Percentiles rank a stretch among this genome's conserved stretches.
Evolutionary conservation across 2,329 filamentous ascomycete genomes (phyloP).

Genomic region (Gnomoniopsis smithogilvyi): DNA sequence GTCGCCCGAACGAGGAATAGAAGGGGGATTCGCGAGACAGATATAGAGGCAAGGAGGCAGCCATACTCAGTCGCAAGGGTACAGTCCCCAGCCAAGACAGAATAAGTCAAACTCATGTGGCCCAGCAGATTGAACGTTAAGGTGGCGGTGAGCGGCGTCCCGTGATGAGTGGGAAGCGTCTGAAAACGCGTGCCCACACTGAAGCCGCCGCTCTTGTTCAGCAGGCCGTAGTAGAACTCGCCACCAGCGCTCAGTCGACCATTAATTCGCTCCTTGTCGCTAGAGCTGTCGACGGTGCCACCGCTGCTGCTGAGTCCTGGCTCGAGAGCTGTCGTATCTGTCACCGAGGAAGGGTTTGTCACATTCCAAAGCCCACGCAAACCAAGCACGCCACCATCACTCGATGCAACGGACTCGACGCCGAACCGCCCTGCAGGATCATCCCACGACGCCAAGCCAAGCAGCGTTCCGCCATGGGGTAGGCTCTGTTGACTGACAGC

Average conservation of each 20-base stretch:
- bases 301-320: slow-evolving; percentile 16
- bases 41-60: no score
- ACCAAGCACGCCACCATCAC: slow-evolving; percentile 86
- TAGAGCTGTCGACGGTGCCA: not conserved
- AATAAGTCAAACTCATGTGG: slow-evolving; percentile 86
- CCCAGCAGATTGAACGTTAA: slow-evolving; percentile 93
- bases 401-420: slow-evolving; percentile 86
- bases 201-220: slow-evolving; percentile 92
- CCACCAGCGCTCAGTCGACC: slow-evolving; percentile 87
- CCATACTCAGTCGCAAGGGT: slow-evolving; percentile 62
- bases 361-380: slow-evolving; percentile 83
- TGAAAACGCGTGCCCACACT: slow-evolving; percentile 87
- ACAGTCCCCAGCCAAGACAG: slow-evolving; percentile 78
- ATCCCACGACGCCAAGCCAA: slow-evolving; percentile 77
- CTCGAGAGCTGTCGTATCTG: slow-evolving; percentile 8
- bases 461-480: slow-evolving; percentile 71
- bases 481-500: slow-evolving; percentile 71
- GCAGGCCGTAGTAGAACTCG: slow-evolving; percentile 90
- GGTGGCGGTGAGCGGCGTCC: slow-evolving; percentile 90
- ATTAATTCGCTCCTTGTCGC: slow-evolving; percentile 60
- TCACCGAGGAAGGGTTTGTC: slow-evolving; percentile 22
- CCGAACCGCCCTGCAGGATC: slow-evolving; percentile 70
- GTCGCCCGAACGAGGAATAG: no score
- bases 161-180: slow-evolving; percentile 74
- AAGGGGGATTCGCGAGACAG: no score